Evolutionary conservation across 164 flowering plant genomes (phyloP).

Genomic region (Annona squamosa): DNA sequence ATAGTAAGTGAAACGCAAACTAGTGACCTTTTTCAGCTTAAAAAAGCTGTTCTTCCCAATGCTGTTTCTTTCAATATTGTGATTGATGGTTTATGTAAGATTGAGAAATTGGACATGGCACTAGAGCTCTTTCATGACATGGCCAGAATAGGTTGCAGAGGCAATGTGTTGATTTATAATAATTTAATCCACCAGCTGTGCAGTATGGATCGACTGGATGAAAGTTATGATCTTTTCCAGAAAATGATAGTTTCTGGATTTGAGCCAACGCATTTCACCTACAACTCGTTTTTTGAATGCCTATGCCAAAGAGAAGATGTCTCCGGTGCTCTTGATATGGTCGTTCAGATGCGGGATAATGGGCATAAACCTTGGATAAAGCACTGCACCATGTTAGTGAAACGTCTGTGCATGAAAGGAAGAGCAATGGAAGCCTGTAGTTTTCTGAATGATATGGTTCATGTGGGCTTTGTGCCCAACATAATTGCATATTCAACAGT

Average conservation of each 20-base stretch:
- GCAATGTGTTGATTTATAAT: slow-evolving; percentile 44
- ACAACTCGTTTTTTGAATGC: slow-evolving; percentile 62
- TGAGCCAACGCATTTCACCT: slow-evolving; percentile 60
- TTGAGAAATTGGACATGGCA: slow-evolving; percentile 51
- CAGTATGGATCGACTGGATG: slow-evolving; percentile 49
- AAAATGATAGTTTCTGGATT: slow-evolving; percentile 59
- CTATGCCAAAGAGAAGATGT: slow-evolving; percentile 56
- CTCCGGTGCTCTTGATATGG: slow-evolving; percentile 39
- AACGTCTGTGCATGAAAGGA: slow-evolving; percentile 44
- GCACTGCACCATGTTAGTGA: slow-evolving; percentile 52
- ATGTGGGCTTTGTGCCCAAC: slow-evolving; percentile 59
- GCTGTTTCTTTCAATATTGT: slow-evolving; percentile 48
- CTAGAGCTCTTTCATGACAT: slow-evolving; percentile 48
- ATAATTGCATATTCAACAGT: slow-evolving; percentile 64
- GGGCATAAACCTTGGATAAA: slow-evolving; percentile 88
- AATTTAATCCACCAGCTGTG: slow-evolving; percentile 60
- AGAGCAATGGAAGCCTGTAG: slow-evolving; percentile 48
- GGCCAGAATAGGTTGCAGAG: slow-evolving; percentile 35
- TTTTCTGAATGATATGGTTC: slow-evolving; percentile 51
- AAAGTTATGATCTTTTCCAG: slow-evolving; percentile 41
- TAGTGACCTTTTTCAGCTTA: slow-evolving; percentile 14
- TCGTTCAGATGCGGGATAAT: slow-evolving; percentile 51
- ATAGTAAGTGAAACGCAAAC: slow-evolving; percentile 10
- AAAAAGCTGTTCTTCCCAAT: slow-evolving; percentile 26
- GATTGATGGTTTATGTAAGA: slow-evolving; percentile 55